phyloP scores from a whole-genome alignment of 75 land plant genomes.

The Sequoia sempervirens region DNA sequence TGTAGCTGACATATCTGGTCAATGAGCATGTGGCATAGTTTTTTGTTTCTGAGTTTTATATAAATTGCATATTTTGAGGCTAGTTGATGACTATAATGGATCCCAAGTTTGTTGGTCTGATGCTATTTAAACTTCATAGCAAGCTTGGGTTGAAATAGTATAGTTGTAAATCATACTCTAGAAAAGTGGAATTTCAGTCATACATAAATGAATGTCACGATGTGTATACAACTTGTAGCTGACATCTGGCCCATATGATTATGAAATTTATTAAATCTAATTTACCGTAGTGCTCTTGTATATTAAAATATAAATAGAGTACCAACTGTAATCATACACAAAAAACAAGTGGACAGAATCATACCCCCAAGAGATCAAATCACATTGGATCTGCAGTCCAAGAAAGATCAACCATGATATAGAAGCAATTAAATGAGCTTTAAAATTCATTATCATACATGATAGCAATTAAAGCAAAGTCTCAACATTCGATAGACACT shows the following conservation, averaged over 20 bases:
- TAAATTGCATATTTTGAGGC: background rate
- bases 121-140: background rate
- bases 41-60: background rate
- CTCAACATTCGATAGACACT: too few species aligned
- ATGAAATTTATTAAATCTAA: background rate
- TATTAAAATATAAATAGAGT: too few species aligned
- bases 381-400: too few species aligned
- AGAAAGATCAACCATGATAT: too few species aligned
- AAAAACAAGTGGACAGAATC: too few species aligned
- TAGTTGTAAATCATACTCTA: background rate
- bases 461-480: too few species aligned
- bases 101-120: background rate
- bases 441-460: too few species aligned
- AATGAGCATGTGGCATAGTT: background rate
- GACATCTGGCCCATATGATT: background rate
- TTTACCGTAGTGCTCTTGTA: background rate
- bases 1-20: background rate
- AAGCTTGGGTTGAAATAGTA: background rate
- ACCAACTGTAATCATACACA: too few species aligned
- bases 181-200: background rate
- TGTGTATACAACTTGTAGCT: background rate
- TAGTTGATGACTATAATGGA: background rate
- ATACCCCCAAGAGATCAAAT: too few species aligned
- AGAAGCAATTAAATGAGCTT: too few species aligned
- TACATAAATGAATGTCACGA: background rate